Evolutionary conservation across 2,329 filamentous ascomycete species (phyloP), one percentile per base, ranked within the genome.

Genomic region (Leptographium radiaticola): DNA sequence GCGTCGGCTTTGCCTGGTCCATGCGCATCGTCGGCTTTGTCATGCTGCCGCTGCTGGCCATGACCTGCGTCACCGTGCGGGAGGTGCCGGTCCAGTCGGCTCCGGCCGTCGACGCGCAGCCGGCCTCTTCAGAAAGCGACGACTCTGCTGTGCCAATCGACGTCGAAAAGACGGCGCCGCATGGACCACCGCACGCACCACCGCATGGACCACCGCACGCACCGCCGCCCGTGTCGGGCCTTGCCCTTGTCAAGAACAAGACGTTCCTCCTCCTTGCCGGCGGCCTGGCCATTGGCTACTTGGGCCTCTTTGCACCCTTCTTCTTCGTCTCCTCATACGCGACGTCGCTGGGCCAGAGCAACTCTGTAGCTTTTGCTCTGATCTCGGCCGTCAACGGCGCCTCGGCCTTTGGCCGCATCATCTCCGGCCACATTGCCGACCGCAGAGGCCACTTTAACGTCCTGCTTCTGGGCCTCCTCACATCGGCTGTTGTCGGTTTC

Each of bases 371-470:
- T 2, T 82, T 83, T 62, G 84, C 83, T 61, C 70, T 83, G 38
- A 69, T 84, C 10, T 71, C 79, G 13, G 75, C 84, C 57, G 70
- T 84, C 61, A 84, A 83, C 62, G 74, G 74, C 2, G 76, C 76
- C 33, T 77, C 74, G 1, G 68, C 73, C 2, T 67, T 72, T 18
- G 77, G 77, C 4, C 73, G 77, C 42, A 71, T 79, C 56, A 55
- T 73, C 0, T 75, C 76, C 0, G 75, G 74, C 43, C 67, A 75
- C 53, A 59, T 79, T 33, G 75, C 74, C 13, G 75, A 79, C 57
- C 69, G 69, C 53, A 63, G 68, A 20, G 75, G 75, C 2, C 70
- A 73, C 0, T 56, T 80, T 31, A 77, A 79, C 49, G 57, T 70
- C 2, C 9, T 36, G 9, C 34, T 13, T 10, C 34, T 13, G 34